A percentile compares a stretch with the other conserved stretches of the same genome.
phyloP scores from a whole-genome alignment of 108 stramenopile species.

The Cyclotella baltica region DNA sequence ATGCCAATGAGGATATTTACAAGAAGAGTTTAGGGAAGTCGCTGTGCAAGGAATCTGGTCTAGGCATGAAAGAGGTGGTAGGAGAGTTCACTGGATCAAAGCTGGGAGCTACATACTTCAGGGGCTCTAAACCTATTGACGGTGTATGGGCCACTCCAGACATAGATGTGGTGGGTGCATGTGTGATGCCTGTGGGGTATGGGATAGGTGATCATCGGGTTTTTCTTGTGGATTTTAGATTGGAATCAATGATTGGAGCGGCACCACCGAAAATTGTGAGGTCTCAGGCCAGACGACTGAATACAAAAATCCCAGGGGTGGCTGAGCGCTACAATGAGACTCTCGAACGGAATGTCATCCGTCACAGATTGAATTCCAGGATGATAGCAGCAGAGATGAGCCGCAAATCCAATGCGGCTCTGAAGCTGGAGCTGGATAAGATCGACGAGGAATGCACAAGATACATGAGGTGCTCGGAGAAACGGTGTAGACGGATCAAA shows the following conservation, averaged over 20 bases:
- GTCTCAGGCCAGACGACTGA: neutral
- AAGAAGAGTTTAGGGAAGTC: neutral
- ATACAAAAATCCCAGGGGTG: neutral
- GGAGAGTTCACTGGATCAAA: conserved; percentile 2
- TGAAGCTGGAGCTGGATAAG: neutral
- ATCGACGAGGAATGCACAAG: neutral
- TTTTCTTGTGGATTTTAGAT: neutral
- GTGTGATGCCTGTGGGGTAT: conserved; percentile 23
- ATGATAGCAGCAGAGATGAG: neutral
- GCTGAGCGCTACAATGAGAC: conserved; percentile 2
- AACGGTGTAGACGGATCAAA: conserved; percentile 22
- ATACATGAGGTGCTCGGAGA: conserved; percentile 9
- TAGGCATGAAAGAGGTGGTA: conserved; percentile 12
- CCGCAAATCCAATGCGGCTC: neutral
- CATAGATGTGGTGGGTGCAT: conserved; percentile 9
- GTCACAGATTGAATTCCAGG: conserved; percentile 4
- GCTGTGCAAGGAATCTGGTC: neutral
- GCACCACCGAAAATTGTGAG: neutral
- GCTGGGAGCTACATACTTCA: conserved; percentile 22
- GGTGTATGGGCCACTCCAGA: too few species aligned
- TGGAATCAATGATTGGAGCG: conserved; percentile 9
- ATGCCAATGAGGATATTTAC: too few species aligned
- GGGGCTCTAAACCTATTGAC: conserved; percentile 27
- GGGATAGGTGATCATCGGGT: conserved; percentile 27
- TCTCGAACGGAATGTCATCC: neutral